Evolutionary conservation across 208 protist genomes (phyloP), one percentile per base, ranked within the genome.

Genomic region (Crithidia bombi): DNA sequence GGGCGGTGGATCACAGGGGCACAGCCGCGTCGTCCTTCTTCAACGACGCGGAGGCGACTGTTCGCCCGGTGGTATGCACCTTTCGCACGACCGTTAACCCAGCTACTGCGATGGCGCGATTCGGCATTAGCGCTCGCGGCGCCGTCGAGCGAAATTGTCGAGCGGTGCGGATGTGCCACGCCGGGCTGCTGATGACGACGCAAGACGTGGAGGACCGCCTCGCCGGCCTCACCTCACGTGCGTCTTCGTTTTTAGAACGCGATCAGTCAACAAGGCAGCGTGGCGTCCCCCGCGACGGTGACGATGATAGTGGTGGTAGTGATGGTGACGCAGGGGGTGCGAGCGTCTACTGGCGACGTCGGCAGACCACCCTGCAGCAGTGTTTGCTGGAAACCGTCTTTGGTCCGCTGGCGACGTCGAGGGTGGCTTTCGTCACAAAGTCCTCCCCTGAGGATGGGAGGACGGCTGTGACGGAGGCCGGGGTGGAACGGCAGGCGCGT

Each of bases 401-500:
- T 25, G 41, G 44, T 15, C 6, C 3, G n/a, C 57, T 10, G 12
- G 26, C 59, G 46, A 30, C 38, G 14, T 43, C 2, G 23, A 51
- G 21, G 21, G 5, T 30, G 46, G 28, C 46, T 5, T n/a, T n/a
- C n/a, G 43, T 28, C 9, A 9, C 17, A 51, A 5, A 47, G 17
- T 19, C 3, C 9, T 38, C 25, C 7, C 50, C 28, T 17, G 5
- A 15, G 28, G 9, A 41, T 12, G 6, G 36, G 36, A 28, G 21
- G n/a, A 12, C 21, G 14, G 46, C 46, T 14, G 4, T 23, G 14
- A 15, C 46, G 23, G 23, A 17, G 3, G 17, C 32, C 1, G 52
- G 28, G 10, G 17, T 62, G 35, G 64, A 71, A 57, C 71, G 71
- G 2, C 46, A 51, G 39, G 57, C 47, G 2, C 71, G 64, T 1